Base-by-base conservation (phyloP, 768 basidiomycete genomes). In the Daedalea quercina region DNA sequence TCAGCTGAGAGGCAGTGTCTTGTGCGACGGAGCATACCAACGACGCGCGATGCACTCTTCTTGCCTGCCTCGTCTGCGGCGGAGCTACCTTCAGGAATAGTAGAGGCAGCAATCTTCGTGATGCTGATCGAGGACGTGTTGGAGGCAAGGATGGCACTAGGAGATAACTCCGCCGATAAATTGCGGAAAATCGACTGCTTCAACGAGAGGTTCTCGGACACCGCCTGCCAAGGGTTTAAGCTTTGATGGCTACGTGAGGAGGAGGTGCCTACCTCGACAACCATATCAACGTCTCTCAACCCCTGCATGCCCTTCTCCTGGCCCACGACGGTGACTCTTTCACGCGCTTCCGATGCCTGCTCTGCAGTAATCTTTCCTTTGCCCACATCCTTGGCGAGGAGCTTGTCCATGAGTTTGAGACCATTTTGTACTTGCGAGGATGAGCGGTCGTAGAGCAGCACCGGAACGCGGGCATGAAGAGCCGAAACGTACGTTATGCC, bases 71-170 rank as follows among this genome's bases (percentile, higher is more conserved):
- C 79, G 56, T 82, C 85, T 7, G 84, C 73, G 17, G 84, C 71
- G 50, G 72, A 73, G 40, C 75, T 64, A 23, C 82, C 81, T 48
- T 75, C 68, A 0, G 82, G 81, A 19, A 93, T 69, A 8, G 87
- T 85, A 26, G 89, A 73, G 7, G 86, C 86, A 0, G 94, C 94
- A 49, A 97, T 90, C 72, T 94, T 94, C 20, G 94, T 94, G 43
- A 98, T 85, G 58, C 88, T 91, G 57, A 97, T 97, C 9, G 90
- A 92, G 52, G 91, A 94, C 1, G 94, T 98, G 63, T 98, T 97
- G 41, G 84, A 82, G 0, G 94, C 94, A 20, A 98, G 75, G 47
- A 98, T 93, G 8, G 90, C 80, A 28, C 79, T 75, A 0, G 86
- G 82, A 25, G 80, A 75, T 47, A 93, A 67, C 61, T 85, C 79